These are phyloP conservation scores for Hypoxylon fragiforme DNA, from an alignment of 495 filamentous ascomycete species.

Conservation along the genomic window DNA sequence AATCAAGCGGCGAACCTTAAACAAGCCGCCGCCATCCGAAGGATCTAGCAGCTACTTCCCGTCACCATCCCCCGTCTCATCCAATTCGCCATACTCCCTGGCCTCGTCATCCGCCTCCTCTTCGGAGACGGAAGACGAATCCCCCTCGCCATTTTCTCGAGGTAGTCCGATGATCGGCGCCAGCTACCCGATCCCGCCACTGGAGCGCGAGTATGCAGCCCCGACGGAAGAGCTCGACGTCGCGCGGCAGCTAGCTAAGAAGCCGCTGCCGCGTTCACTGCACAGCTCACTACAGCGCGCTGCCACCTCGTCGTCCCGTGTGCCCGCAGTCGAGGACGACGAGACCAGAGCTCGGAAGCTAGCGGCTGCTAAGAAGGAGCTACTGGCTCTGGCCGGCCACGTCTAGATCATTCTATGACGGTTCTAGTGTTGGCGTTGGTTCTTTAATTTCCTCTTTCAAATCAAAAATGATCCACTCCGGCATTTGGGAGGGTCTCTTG, in stretches of 20 bases:
- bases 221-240: constrained; percentile 41
- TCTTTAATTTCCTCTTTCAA: too few relatives aligned
- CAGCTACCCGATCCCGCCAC: constrained; percentile 31
- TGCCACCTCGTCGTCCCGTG: constrained; percentile 6
- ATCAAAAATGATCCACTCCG: too few relatives aligned
- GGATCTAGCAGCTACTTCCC: constrained; percentile 27
- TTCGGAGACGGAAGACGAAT: constrained; percentile 19
- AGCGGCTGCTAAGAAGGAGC: constrained; percentile 43
- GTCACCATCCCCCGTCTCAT: neutral
- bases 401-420: too few relatives aligned
- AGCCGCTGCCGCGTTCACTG: constrained; percentile 43
- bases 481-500: too few relatives aligned
- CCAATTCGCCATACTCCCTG: constrained; percentile 14
- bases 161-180: constrained; percentile 11
- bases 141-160: neutral
- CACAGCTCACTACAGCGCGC: constrained; percentile 45
- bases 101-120: constrained; percentile 10
- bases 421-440: too few relatives aligned
- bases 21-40: constrained; percentile 25
- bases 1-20: neutral
- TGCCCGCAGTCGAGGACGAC: constrained; percentile 23
- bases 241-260: constrained; percentile 44
- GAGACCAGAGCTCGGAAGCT: constrained; percentile 39
- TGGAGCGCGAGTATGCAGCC: constrained; percentile 39
- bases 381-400: constrained; percentile 36